Evolutionary conservation across 108 stramenopile species (phyloP).

Genomic region (Pseudonitzschia pungens): DNA sequence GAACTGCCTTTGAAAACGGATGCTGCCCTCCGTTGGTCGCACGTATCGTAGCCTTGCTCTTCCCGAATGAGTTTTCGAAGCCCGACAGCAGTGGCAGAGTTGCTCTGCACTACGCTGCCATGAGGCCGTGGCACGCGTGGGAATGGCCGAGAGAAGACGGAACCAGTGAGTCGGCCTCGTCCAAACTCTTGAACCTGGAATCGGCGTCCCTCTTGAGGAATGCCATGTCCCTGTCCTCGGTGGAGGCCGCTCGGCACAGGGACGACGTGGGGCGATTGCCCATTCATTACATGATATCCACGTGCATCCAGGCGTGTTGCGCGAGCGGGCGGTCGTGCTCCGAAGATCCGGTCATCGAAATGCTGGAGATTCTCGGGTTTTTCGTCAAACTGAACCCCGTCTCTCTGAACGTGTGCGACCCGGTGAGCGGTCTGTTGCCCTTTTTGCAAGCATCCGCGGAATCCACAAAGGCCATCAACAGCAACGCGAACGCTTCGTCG

Average conservation of each 20-base stretch:
- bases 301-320: constrained; percentile 49
- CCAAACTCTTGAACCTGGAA: constrained; percentile 44
- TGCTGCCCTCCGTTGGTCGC: constrained; percentile 61
- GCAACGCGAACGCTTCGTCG: constrained; percentile 11
- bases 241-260: constrained; percentile 26
- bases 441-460: constrained; percentile 64
- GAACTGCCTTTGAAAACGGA: constrained; percentile 49
- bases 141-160: constrained; percentile 53
- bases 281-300: constrained; percentile 64
- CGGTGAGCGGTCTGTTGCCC: constrained; percentile 53
- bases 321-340: constrained; percentile 40
- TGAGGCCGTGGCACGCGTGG: constrained; percentile 49
- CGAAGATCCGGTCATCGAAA: constrained; percentile 33
- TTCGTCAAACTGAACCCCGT: constrained; percentile 54
- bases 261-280: constrained; percentile 52
- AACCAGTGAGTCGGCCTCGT: constrained; percentile 22
- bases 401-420: constrained; percentile 53
- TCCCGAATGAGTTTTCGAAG: constrained; percentile 47
- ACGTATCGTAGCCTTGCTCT: constrained; percentile 48
- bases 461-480: constrained; percentile 15
- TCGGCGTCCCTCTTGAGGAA: constrained; percentile 44
- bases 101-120: constrained; percentile 64
- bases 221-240: constrained; percentile 50
- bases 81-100: constrained; percentile 49
- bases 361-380: constrained; percentile 38